A percentile compares a stretch with the other conserved stretches of the same genome.
These are phyloP conservation scores for Hyaloscypha finlandica DNA, from an alignment of 495 filamentous ascomycete genomes.

Conservation along the genomic window DNA sequence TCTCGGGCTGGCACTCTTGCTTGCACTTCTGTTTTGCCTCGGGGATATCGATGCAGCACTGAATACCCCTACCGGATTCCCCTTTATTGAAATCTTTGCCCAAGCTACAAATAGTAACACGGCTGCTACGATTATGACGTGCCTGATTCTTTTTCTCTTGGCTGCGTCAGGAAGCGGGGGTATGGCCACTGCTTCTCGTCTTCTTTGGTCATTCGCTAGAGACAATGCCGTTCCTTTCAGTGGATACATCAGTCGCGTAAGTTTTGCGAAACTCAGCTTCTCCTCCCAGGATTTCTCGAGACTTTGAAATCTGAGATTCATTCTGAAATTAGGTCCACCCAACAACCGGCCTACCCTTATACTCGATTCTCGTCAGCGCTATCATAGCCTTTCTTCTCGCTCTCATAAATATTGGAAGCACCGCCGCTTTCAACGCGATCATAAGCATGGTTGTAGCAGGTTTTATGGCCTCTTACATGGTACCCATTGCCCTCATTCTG, in stretches of 20 bases:
- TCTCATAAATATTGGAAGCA: constrained; percentile 61
- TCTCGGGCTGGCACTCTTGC: constrained; percentile 43
- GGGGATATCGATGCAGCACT: constrained; percentile 42
- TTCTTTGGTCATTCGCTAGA: constrained; percentile 57
- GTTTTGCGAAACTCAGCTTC: neutral
- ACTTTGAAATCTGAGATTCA: neutral
- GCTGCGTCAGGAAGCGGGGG: constrained; percentile 46
- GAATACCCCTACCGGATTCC: constrained; percentile 39
- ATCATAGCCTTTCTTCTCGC: constrained; percentile 57
- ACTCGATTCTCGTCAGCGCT: constrained; percentile 49
- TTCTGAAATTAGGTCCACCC: constrained; percentile 6
- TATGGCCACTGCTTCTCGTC: constrained; percentile 52
- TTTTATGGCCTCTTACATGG: constrained; percentile 49
- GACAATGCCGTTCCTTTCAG: constrained; percentile 54
- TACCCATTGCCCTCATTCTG: constrained; percentile 38
- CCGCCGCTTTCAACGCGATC: constrained; percentile 57
- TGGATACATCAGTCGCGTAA: constrained; percentile 31
- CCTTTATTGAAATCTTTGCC: constrained; percentile 53
- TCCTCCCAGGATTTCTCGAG: neutral
- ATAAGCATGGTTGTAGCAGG: constrained; percentile 47
- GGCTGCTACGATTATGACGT: constrained; percentile 44
- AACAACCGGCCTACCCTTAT: constrained; percentile 49
- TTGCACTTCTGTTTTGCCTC: constrained; percentile 50
- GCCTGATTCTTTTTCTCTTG: constrained; percentile 42
- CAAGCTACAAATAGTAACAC: constrained; percentile 41